Percentiles rank a stretch among this genome's conserved stretches.
Evolutionary conservation across 108 stramenopile genomes (phyloP).

Genomic region (Nitzschia putrida): DNA sequence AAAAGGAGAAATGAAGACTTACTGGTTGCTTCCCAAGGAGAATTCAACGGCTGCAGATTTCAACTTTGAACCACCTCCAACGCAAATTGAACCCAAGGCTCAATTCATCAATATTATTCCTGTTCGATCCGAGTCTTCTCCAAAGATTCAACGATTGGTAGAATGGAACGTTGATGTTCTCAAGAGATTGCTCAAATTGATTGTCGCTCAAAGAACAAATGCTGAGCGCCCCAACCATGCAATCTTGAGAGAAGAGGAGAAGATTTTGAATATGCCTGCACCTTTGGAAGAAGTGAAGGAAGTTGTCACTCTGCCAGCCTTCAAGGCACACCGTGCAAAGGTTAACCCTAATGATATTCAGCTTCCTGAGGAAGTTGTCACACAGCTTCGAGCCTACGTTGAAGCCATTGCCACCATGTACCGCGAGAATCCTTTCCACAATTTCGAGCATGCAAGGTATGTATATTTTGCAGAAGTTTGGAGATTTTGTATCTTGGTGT

Average conservation of each 20-base stretch:
- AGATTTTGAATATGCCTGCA: neutral
- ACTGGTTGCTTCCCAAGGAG: slow-evolving; percentile 39
- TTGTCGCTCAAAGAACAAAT: slow-evolving; percentile 16
- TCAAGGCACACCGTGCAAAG: slow-evolving; percentile 18
- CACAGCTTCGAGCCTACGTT: slow-evolving; percentile 40
- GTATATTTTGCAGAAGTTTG: neutral
- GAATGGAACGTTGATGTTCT: slow-evolving; percentile 41
- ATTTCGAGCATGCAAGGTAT: slow-evolving; percentile 50
- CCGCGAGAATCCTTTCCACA: slow-evolving; percentile 53
- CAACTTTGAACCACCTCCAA: neutral
- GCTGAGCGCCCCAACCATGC: neutral
- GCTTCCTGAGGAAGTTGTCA: slow-evolving; percentile 18
- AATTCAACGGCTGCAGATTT: neutral
- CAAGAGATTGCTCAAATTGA: slow-evolving; percentile 24
- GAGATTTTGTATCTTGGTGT: no score
- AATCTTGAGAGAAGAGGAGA: neutral
- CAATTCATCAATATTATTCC: neutral
- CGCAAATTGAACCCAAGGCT: neutral
- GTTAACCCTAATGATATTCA: neutral
- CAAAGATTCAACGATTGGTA: slow-evolving; percentile 30
- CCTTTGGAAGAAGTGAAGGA: slow-evolving; percentile 33
- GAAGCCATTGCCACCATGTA: slow-evolving; percentile 40
- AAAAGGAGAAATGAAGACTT: slow-evolving; percentile 60
- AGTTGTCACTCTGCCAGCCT: slow-evolving; percentile 32
- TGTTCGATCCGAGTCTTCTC: slow-evolving; percentile 2